Conservation (phyloP, 1,284 basidiomycete species). For the Cutaneotrichosporon daszewskae region DNA sequence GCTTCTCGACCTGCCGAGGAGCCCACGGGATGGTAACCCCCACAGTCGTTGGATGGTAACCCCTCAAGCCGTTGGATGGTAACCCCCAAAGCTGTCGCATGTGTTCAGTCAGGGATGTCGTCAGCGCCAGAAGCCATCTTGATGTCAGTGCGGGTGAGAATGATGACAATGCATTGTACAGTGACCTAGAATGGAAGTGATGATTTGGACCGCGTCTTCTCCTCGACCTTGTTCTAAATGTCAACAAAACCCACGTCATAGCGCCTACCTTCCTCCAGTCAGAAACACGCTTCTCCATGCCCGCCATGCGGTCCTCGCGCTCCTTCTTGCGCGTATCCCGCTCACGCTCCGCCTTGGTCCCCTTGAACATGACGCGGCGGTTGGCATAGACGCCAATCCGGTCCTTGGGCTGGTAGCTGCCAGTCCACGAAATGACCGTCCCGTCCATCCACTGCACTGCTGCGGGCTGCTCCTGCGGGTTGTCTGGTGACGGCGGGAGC, state of each 20-base stretch:
- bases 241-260: neutral
- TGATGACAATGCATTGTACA: slow-evolving; percentile 7
- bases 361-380: slow-evolving; percentile 29
- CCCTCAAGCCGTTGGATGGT: too few relatives aligned
- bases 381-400: slow-evolving; percentile 26
- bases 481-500: slow-evolving; percentile 30
- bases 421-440: slow-evolving; percentile 21
- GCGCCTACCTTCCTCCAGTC: slow-evolving; percentile 37
- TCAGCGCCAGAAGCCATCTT: neutral
- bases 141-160: too few relatives aligned
- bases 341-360: slow-evolving; percentile 39
- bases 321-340: slow-evolving; percentile 24
- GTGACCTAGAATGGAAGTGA: slow-evolving; percentile 4
- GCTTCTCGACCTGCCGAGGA: too few relatives aligned
- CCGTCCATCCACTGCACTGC: slow-evolving; percentile 18
- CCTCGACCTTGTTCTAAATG: slow-evolving; percentile 1
- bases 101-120: too few relatives aligned
- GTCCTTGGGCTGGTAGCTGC: slow-evolving; percentile 12
- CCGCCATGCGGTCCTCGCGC: slow-evolving; percentile 30
- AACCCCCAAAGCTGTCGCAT: too few relatives aligned
- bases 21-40: too few relatives aligned
- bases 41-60: too few relatives aligned
- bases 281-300: slow-evolving; percentile 43
- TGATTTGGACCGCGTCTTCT: neutral
- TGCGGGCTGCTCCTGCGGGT: slow-evolving; percentile 8